Percentiles rank a stretch among this genome's conserved stretches.
Evolutionary conservation across 73 alveolate genomes (phyloP).

Genomic region (Symbiodinium pilosum): DNA sequence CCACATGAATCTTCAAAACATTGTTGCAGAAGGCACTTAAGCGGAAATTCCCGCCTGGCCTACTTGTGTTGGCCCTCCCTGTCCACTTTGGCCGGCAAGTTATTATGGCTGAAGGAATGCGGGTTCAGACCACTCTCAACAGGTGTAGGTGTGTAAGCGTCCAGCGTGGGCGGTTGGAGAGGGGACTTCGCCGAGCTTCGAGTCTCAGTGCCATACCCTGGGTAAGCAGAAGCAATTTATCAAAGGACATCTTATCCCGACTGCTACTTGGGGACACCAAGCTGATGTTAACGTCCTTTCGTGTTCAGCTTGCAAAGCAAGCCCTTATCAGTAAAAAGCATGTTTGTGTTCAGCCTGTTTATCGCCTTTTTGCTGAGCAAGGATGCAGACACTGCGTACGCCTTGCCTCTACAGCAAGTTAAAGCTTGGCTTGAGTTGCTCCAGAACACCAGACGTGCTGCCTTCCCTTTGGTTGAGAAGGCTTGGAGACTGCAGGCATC

Average conservation of each 20-base stretch:
- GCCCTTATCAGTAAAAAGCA: background rate
- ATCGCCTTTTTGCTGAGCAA: background rate
- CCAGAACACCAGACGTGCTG: background rate
- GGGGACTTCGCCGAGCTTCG: background rate
- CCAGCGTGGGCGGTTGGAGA: background rate
- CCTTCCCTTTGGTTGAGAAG: background rate
- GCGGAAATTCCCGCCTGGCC: background rate
- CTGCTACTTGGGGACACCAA: background rate
- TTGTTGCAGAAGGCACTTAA: background rate
- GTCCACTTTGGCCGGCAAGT: background rate
- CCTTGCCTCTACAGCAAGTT: background rate
- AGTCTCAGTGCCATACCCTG: background rate
- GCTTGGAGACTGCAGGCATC: background rate
- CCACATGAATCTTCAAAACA: background rate
- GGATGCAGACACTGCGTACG: background rate
- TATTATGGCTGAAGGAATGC: background rate
- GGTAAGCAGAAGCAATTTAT: background rate
- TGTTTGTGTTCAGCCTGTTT: background rate
- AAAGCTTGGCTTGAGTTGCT: background rate
- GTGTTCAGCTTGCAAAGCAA: background rate
- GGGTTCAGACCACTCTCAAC: background rate
- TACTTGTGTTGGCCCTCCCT: no score
- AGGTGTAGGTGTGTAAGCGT: background rate
- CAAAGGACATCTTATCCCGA: background rate
- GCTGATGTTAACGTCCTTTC: background rate